These are phyloP conservation scores for Tritrichomonas musculus DNA, from an alignment of 208 protist genomes.

Conservation along the genomic window DNA sequence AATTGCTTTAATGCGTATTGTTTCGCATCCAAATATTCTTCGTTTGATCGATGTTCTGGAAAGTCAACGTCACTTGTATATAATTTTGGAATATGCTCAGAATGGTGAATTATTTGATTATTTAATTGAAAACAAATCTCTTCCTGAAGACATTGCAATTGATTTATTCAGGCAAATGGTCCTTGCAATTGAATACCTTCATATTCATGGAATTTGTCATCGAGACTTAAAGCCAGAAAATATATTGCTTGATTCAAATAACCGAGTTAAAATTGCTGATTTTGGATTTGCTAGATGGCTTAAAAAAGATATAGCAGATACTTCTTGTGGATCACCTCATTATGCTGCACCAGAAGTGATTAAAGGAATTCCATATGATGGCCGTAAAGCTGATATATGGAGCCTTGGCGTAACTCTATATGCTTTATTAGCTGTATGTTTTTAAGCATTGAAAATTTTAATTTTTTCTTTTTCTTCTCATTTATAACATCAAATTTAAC, in stretches of 20 bases:
- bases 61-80: background rate
- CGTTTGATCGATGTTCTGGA: background rate
- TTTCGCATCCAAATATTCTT: background rate
- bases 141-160: slow-evolving; percentile 68
- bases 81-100: slow-evolving; percentile 78
- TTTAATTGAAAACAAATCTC: slow-evolving; percentile 84
- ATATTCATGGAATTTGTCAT: slow-evolving; percentile 33
- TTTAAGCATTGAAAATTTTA: background rate
- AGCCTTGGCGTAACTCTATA: background rate
- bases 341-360: slow-evolving; percentile 77
- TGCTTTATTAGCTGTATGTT: slow-evolving; percentile 7
- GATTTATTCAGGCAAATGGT: slow-evolving; percentile 60
- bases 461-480: background rate
- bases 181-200: background rate
- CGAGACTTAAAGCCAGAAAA: slow-evolving; percentile 41
- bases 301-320: slow-evolving; percentile 66
- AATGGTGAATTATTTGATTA: slow-evolving; percentile 97
- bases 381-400: slow-evolving; percentile 12
- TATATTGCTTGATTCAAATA: slow-evolving; percentile 35
- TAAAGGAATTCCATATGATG: slow-evolving; percentile 44
- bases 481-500: too few species aligned
- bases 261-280: slow-evolving; percentile 35
- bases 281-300: slow-evolving; percentile 59
- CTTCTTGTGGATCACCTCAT: slow-evolving; percentile 73
- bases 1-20: background rate